Base-by-base conservation (phyloP, 1,284 basidiomycete genomes). In the Sporisorium scitamineum region DNA sequence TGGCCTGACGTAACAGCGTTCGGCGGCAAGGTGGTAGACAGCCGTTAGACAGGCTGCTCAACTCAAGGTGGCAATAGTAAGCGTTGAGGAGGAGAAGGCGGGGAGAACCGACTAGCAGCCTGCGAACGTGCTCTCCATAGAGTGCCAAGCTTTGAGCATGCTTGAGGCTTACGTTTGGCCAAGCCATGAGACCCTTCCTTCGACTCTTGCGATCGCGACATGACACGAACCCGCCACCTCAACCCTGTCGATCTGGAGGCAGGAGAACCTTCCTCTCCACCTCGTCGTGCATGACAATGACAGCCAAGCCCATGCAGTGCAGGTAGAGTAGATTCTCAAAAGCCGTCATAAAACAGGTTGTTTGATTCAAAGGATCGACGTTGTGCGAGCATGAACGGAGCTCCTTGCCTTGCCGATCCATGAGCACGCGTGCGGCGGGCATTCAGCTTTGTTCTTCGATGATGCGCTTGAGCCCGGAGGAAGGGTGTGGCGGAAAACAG, bases 351-450 rank as follows among this genome's bases (percentile, higher is more conserved):
- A 29, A n/a, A n/a, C 48, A 50, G n/a, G n/a, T n/a, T n/a, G n/a
- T n/a, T n/a, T n/a, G n/a, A n/a, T n/a, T n/a, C n/a, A n/a, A n/a
- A n/a, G 18, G n/a, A 8, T 18, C 29, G n/a, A 31, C 18, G 4
- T 13, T 20, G n/a, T 4, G 14, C 29, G n/a, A 20, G 18, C 29
- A 20, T 41, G 52, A 20, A 42, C 16, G 26, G 16, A 16, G 57
- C 42, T 47, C 31, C 44, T 24, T 44, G 31, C 54, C 42, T 45
- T 65, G 61, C 61, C 29, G 47, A 53, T 59, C 53, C 20, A 41
- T 37, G 48, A 70, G 57, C 67, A 64, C 39, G 61, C 67, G 57
- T 52, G 60, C 48, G 56, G 42, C 37, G 44, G 61, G 61, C 48
- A 42, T 50, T 18, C 45, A 27, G 9, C 48, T 31, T 4, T 16